Percentiles rank a stretch among this genome's conserved stretches.
phyloP scores from a whole-genome alignment of 306 rosid species.

The Vigna mungo region DNA sequence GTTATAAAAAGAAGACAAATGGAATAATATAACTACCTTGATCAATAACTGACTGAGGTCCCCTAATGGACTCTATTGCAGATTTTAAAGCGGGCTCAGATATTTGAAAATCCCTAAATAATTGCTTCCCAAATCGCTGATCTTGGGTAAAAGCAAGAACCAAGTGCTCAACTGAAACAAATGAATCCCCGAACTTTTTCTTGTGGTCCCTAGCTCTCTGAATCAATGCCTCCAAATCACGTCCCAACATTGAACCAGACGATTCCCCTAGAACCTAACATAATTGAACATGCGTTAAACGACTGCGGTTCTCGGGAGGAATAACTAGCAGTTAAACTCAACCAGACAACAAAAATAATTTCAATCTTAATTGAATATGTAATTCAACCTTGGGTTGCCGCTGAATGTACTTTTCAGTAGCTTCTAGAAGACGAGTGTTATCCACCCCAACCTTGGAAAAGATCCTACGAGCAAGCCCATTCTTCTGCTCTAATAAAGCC shows the following conservation, averaged over 20 bases:
- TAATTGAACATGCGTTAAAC: slow-evolving; percentile 28
- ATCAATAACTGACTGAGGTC: slow-evolving; percentile 91
- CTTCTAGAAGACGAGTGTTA: slow-evolving; percentile 82
- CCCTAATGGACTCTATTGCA: slow-evolving; percentile 86
- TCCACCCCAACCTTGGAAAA: slow-evolving; percentile 90
- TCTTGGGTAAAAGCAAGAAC: slow-evolving; percentile 87
- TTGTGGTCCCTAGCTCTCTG: slow-evolving; percentile 88
- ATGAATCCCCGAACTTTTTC: slow-evolving; percentile 91
- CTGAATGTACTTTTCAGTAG: slow-evolving; percentile 89
- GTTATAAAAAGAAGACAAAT: slow-evolving; percentile 8
- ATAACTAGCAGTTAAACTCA: slow-evolving; percentile 7
- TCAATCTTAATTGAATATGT: slow-evolving; percentile 29
- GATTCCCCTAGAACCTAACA: slow-evolving; percentile 84
- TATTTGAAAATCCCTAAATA: slow-evolving; percentile 83
- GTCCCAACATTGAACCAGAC: slow-evolving; percentile 93
- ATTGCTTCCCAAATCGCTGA: slow-evolving; percentile 91
- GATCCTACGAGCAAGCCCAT: slow-evolving; percentile 95
- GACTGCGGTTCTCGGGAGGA: slow-evolving; percentile 5
- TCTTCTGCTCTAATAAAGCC: slow-evolving; percentile 93
- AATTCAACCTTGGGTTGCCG: slow-evolving; percentile 89
- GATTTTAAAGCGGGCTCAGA: slow-evolving; percentile 71
- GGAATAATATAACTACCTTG: slow-evolving; percentile 65
- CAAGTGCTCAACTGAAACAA: slow-evolving; percentile 96
- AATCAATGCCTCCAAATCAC: slow-evolving; percentile 90
- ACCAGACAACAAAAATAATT: slow-evolving; percentile 33